Percentiles rank a stretch among this genome's conserved stretches.
These are phyloP conservation scores for Viola pubescens DNA, from an alignment of 441 rosid species.

Conservation along the genomic window DNA sequence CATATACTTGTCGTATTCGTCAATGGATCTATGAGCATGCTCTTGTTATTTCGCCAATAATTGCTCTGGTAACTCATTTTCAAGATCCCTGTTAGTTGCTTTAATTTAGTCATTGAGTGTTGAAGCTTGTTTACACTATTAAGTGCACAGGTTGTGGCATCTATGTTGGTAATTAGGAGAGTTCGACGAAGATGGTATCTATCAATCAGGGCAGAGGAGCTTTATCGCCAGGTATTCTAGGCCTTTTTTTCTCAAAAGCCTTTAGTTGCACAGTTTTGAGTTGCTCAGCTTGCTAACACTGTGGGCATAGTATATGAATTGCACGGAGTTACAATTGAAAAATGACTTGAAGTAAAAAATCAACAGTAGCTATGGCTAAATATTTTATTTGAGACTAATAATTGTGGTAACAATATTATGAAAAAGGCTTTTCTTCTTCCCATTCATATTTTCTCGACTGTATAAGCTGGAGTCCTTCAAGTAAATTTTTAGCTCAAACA, in stretches of 20 bases:
- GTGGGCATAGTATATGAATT: no score
- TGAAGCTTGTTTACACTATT: conserved; percentile 47
- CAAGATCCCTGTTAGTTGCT: conserved; percentile 21
- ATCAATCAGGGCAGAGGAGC: conserved; percentile 53
- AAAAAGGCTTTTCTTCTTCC: no score
- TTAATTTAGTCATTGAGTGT: conserved; percentile 33
- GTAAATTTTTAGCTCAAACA: no score
- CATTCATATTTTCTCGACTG: no score
- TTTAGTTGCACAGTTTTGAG: background rate
- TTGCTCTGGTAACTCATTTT: conserved; percentile 47
- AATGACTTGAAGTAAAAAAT: no score
- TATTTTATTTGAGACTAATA: no score
- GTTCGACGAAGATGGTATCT: conserved; percentile 30
- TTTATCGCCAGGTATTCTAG: conserved; percentile 56
- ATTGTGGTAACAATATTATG: no score
- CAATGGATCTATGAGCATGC: conserved; percentile 54
- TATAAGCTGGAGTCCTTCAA: no score
- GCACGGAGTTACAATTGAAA: no score
- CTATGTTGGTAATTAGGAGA: conserved; percentile 36
- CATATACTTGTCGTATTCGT: conserved; percentile 44
- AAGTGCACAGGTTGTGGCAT: conserved; percentile 58
- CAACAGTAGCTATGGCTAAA: no score
- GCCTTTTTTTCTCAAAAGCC: background rate
- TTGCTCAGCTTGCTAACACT: conserved; percentile 2
- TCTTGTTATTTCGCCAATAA: conserved; percentile 31